Conservation (phyloP, 192 early-diverging fungal species). For the Funneliformis geosporum region DNA sequence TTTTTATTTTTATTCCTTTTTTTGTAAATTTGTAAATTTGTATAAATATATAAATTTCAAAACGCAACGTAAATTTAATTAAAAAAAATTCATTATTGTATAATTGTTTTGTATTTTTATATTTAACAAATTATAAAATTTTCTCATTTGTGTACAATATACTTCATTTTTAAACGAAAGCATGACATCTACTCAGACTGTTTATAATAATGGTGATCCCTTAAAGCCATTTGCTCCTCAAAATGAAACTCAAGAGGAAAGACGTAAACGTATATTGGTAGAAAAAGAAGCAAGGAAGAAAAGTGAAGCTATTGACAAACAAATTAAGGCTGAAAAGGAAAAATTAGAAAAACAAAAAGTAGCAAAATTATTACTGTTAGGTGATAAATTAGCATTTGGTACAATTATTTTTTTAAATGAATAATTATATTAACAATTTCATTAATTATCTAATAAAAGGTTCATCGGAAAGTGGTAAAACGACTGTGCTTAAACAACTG, state of each 20-base stretch:
- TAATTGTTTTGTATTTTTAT: too few relatives aligned
- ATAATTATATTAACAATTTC: neutral
- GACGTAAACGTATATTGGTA: neutral
- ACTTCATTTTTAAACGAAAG: too few relatives aligned
- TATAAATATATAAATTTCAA: too few relatives aligned
- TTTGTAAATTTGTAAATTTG: too few relatives aligned
- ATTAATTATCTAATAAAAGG: conserved; percentile 35
- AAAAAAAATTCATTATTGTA: too few relatives aligned
- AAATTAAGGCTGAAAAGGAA: conserved; percentile 49
- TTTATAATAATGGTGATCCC: conserved; percentile 22
- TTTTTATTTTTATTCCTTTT: too few relatives aligned
- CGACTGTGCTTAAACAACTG: conserved; percentile 52
- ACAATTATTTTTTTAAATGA: neutral
- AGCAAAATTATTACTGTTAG: conserved; percentile 48
- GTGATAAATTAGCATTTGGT: conserved; percentile 26
- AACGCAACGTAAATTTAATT: too few relatives aligned
- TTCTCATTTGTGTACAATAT: too few relatives aligned
- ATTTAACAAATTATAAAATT: too few relatives aligned
- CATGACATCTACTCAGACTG: conserved; percentile 7
- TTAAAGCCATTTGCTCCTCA: conserved; percentile 12
- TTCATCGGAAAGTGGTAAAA: conserved; percentile 66
- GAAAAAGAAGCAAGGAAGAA: conserved; percentile 47
- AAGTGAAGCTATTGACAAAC: conserved; percentile 56
- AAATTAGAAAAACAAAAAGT: conserved; percentile 35
- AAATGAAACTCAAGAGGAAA: conserved; percentile 28